phyloP scores from a whole-genome alignment of 345 rosid species.

The Schrenkiella parvula region DNA sequence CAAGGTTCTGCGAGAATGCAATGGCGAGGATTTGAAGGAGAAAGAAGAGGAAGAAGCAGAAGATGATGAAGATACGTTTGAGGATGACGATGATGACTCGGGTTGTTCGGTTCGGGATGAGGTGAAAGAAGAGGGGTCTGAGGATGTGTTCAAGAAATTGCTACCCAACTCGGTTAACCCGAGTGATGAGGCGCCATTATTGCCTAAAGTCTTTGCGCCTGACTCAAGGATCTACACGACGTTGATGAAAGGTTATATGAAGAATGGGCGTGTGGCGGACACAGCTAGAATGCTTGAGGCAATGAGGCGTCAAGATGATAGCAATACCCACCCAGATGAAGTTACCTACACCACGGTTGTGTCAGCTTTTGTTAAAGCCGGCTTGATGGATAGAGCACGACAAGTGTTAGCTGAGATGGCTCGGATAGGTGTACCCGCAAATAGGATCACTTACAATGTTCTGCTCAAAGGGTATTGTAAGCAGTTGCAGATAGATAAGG shows the following conservation, averaged over 20 bases:
- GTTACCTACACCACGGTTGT: constrained; percentile 88
- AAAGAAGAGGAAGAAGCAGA: constrained; percentile 37
- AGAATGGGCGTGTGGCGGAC: constrained; percentile 62
- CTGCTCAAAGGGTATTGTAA: constrained; percentile 90
- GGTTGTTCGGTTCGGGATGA: constrained; percentile 14
- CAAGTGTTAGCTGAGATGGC: constrained; percentile 83
- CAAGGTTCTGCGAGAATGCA: constrained; percentile 56
- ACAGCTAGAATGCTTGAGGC: constrained; percentile 84
- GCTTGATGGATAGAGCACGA: constrained; percentile 76
- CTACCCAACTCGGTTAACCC: constrained; percentile 57
- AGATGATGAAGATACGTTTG: constrained; percentile 22
- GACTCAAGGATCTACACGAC: constrained; percentile 81
- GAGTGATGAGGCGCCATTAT: constrained; percentile 50
- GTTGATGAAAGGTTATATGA: constrained; percentile 96
- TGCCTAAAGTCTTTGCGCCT: constrained; percentile 61
- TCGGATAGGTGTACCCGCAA: constrained; percentile 74
- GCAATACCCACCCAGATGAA: constrained; percentile 74
- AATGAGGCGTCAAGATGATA: constrained; percentile 67
- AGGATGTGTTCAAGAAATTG: constrained; percentile 52
- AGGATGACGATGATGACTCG: constrained; percentile 12
- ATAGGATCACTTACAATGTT: constrained; percentile 79
- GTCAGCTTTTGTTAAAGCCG: constrained; percentile 76
- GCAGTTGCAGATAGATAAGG: constrained; percentile 66
- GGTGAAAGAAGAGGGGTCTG: constrained; percentile 8
- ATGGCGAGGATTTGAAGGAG: constrained; percentile 40